Percentiles rank a stretch among this genome's conserved stretches.
These are phyloP conservation scores for Berberis thunbergii DNA, from an alignment of 164 flowering plant species.

Conservation along the genomic window DNA sequence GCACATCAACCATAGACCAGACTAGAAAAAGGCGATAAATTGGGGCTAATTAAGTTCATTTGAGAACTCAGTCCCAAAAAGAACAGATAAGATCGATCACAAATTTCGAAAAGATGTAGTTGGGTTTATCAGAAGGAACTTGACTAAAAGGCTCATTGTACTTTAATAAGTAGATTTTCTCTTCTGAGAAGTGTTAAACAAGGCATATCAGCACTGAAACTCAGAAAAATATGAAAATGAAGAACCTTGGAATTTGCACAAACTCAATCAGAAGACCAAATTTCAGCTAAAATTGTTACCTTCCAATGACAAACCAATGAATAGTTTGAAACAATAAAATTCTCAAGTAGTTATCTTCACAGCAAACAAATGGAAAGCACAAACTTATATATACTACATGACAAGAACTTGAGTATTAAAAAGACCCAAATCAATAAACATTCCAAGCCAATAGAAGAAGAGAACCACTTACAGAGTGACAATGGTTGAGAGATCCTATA, in stretches of 20 bases:
- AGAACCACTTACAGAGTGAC: conserved; percentile 62
- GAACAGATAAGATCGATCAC: conserved; percentile 4
- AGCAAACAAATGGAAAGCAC: neutral
- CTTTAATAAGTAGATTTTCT: conserved; percentile 2
- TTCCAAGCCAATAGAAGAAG: neutral
- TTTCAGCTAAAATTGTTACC: too few species aligned
- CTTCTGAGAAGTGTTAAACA: neutral
- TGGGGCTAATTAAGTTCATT: neutral
- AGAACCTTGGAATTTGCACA: too few species aligned
- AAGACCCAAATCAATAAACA: neutral
- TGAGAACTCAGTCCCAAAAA: conserved; percentile 8
- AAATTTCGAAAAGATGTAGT: conserved; percentile 10
- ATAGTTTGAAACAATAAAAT: too few species aligned
- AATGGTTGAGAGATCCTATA: conserved; percentile 73
- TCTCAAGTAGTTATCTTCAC: neutral
- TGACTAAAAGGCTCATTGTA: conserved; percentile 8
- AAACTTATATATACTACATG: neutral
- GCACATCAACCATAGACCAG: neutral
- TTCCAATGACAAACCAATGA: too few species aligned
- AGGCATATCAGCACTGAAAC: neutral
- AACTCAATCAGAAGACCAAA: too few species aligned
- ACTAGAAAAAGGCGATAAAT: conserved; percentile 1
- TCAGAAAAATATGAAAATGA: neutral
- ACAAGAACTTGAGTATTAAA: neutral
- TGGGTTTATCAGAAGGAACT: conserved; percentile 3